Conservation (phyloP, 2,329 filamentous ascomycete genomes). For the Colletotrichum euphorbiae region DNA sequence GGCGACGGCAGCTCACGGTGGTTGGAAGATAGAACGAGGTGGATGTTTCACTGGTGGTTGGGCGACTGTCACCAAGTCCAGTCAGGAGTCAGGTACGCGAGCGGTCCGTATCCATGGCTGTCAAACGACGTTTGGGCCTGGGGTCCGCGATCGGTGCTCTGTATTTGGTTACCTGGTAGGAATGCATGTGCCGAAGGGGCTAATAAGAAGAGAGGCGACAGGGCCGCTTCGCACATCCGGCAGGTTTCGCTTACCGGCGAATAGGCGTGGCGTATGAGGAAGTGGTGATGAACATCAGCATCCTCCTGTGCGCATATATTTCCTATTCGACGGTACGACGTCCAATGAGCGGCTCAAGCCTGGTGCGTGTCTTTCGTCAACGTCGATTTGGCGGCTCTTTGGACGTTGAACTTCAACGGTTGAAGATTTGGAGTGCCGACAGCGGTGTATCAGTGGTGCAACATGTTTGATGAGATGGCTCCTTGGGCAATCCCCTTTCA, state of each 20-base stretch:
- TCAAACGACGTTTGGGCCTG: background rate
- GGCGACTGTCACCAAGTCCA: background rate
- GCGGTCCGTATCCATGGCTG: background rate
- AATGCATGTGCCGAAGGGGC: constrained; percentile 27
- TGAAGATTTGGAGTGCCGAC: background rate
- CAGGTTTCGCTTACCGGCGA: constrained; percentile 19
- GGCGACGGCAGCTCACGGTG: background rate
- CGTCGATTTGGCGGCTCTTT: background rate
- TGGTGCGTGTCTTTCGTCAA: background rate
- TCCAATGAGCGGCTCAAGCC: background rate
- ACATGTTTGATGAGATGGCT: constrained; percentile 25
- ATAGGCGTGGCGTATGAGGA: constrained; percentile 1
- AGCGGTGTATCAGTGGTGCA: background rate
- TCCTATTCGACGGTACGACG: constrained; percentile 2
- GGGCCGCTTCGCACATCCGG: background rate
- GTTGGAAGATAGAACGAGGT: background rate
- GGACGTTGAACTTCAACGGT: too few relatives aligned
- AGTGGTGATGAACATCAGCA: constrained; percentile 27
- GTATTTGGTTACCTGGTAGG: background rate
- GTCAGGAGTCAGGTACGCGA: background rate
- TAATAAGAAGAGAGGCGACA: background rate
- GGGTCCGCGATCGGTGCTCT: background rate
- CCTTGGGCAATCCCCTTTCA: constrained; percentile 21
- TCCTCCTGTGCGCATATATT: constrained; percentile 9
- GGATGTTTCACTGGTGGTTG: constrained; percentile 1